phyloP scores from a whole-genome alignment of 352 stramenopile genomes.

The Aphanomyces euteiches region DNA sequence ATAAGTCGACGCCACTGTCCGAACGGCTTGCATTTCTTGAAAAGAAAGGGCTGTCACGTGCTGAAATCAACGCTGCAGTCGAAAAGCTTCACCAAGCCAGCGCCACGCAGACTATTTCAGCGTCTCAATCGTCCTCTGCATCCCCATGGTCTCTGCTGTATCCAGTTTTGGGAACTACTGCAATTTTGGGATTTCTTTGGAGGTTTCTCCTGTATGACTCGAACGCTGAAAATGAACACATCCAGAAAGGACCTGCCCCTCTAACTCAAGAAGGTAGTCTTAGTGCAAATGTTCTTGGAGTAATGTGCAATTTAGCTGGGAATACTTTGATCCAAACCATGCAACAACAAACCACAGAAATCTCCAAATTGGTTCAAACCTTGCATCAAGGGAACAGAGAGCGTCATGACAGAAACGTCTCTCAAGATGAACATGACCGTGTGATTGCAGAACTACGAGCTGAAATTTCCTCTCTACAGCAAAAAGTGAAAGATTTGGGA shows the following conservation, averaged over 20 bases:
- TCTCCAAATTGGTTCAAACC: constrained; percentile 1
- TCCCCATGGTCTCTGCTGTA: constrained; percentile 5
- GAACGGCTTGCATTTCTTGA: constrained; percentile 76
- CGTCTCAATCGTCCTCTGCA: constrained; percentile 29
- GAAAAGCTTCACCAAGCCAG: constrained; percentile 49
- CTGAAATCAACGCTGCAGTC: constrained; percentile 77
- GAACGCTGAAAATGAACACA: constrained; percentile 41
- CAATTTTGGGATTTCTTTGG: constrained; percentile 69
- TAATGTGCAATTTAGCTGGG: constrained; percentile 14
- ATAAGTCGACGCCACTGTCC: constrained; percentile 59
- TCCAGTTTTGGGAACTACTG: constrained; percentile 53
- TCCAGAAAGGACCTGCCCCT: constrained; percentile 47
- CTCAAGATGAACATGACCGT: constrained; percentile 55
- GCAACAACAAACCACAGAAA: constrained; percentile 32
- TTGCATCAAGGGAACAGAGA: constrained; percentile 38
- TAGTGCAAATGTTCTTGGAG: constrained; percentile 6
- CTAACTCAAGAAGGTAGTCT: neutral
- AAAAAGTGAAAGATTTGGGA: neutral
- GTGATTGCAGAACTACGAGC: constrained; percentile 61
- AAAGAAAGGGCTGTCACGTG: constrained; percentile 74
- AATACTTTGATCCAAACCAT: constrained; percentile 35
- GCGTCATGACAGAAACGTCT: constrained; percentile 50
- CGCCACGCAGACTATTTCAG: neutral
- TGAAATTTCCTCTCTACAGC: constrained; percentile 40
- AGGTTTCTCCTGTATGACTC: constrained; percentile 67